Conservation (phyloP, 306 rosid genomes). For the Prunus mira region DNA sequence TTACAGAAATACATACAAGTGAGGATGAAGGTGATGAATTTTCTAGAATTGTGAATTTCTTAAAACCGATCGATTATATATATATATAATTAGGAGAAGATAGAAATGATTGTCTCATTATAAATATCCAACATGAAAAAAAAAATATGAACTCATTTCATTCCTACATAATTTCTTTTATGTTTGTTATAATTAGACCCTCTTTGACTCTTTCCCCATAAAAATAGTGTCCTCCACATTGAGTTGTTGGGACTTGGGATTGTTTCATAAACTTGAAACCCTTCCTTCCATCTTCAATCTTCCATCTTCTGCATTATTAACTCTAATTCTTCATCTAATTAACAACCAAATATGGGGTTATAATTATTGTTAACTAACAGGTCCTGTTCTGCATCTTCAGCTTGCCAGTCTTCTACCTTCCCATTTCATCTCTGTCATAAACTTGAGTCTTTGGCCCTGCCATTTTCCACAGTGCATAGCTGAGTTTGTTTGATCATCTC, state of each 20-base stretch:
- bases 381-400: not conserved
- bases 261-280: not conserved
- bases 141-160: too few relatives aligned
- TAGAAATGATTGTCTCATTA: too few relatives aligned
- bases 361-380: not conserved
- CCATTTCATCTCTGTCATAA: not conserved
- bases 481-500: not conserved
- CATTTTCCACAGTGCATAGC: not conserved
- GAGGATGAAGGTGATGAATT: too few relatives aligned
- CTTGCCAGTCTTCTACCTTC: not conserved
- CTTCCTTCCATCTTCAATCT: not conserved
- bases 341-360: not conserved
- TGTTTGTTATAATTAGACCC: too few relatives aligned
- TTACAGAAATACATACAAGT: too few relatives aligned
- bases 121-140: too few relatives aligned
- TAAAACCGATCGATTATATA: too few relatives aligned
- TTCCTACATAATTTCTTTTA: too few relatives aligned
- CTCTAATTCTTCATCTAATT: not conserved
- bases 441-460: not conserved
- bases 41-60: too few relatives aligned
- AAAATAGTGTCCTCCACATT: too few relatives aligned
- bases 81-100: too few relatives aligned
- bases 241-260: not conserved
- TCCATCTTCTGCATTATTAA: not conserved
- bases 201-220: too few relatives aligned